Evolutionary conservation across 352 stramenopile species (phyloP), one percentile per base, ranked within the genome.

Genomic region (Phytophthora brassicae): DNA sequence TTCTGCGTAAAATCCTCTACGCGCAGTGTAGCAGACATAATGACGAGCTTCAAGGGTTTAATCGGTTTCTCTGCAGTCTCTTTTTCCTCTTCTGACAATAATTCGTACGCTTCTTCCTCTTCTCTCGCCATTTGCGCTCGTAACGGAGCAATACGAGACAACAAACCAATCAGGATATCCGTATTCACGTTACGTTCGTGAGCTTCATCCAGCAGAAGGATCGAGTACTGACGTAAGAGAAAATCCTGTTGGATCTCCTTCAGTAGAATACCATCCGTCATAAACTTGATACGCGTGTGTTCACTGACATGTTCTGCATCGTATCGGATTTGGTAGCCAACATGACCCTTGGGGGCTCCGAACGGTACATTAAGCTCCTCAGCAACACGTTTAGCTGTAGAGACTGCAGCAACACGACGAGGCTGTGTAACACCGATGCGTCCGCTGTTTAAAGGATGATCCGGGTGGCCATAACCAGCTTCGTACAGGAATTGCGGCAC

Each of bases 261-360:
- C n/a, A 99, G 77, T 35, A 99, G 70, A 58, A 99, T 99, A 61
- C 97, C 97, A 68, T 99, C 97, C 5, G 97, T 99, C 97, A 99
- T 99, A 70, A 99, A 99, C 74, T 99, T 99, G 48, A 99, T 84
- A 7, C 86, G 82, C 14, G 94, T 99, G 19, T 86, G 66, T 20
- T 83, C 53, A 26, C 91, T 89, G 7, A 99, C 75, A 33, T 98
- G 96, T 44, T 91, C 90, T 5, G 80, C 89, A 74, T 99, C 98
- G 68, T 99, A 99, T 62, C 97, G 93, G 29, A 99, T 99, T 73
- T 99, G 95, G 76, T 99, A 99, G 5, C 94, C 92, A 8, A 99
- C 97, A 31, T 89, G 73, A 3, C 82, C 81, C 3, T 77, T 64
- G 2, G 59, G 56, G 2, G 66, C 62, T n/a, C 84, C 86, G 54